Evolutionary conservation across 306 rosid genomes (phyloP), one percentile per base, ranked within the genome.

Genomic region (Carpinus viminea): DNA sequence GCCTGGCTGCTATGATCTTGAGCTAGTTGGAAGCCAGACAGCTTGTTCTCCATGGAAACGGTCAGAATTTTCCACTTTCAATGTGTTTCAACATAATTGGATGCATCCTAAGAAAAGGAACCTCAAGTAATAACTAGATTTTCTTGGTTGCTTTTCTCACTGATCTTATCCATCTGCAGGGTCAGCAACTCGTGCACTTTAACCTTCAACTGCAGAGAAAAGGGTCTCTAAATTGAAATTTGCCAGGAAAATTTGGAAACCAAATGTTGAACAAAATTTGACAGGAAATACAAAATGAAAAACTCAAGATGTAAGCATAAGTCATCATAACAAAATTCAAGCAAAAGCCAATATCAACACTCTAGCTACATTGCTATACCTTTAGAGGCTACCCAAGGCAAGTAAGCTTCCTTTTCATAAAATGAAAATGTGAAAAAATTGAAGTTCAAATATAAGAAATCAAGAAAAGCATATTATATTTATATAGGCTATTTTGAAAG

Each of bases 111-210:
- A 31, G 73, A 68, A 34, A 3, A 3, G 41, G 24, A 66, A 20
- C 21, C 74, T 83, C 56, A 79, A 12, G 53, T 34, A 1, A 2
- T 43, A 65, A 64, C 78, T 81, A 28, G 60, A 21, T 54, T 61
- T 68, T 79, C 83, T 41, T 69, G 74, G 76, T 78, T 55, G 75
- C 69, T 76, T 72, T 73, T 70, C 11, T 21, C 75, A 70, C 61
- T 77, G 74, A 95, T 90, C 86, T 82, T 86, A 43, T 81, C 71
- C 97, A 86, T 85, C 84, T 93, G 99, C 56, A 83, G 61, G 70
- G 80, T 82, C 54, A 95, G 90, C 84, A 92, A 87, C 86, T 93
- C 91, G 52, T 87, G 88, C 79, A 93, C 98, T 84, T 84, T 85
- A 3, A 61, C 80, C 83, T 93, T 90, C 80, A 95, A 77, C 99